These are phyloP conservation scores for Wilcoxina mikolae DNA, from an alignment of 495 filamentous ascomycete genomes.

Conservation along the genomic window DNA sequence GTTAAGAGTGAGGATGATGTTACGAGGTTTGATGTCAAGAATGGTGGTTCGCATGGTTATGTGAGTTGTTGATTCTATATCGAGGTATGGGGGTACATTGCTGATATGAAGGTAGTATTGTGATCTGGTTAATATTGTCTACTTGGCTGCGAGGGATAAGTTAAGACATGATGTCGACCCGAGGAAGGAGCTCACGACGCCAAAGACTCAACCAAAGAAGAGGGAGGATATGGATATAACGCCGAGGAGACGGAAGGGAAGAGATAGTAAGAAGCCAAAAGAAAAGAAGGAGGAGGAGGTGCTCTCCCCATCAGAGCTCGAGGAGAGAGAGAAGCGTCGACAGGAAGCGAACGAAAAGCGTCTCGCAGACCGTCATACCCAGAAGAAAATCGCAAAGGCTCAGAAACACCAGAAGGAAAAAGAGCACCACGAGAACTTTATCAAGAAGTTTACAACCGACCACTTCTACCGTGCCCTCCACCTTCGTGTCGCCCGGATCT, in stretches of 20 bases:
- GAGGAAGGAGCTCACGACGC: constrained; percentile 26
- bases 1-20: constrained; percentile 18
- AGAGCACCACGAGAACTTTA: constrained; percentile 29
- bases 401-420: constrained; percentile 19
- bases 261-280: background rate
- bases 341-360: constrained; percentile 12
- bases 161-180: constrained; percentile 27
- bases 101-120: constrained; percentile 39
- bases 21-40: background rate
- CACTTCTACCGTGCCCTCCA: constrained; percentile 33
- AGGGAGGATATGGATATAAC: background rate
- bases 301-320: constrained; percentile 5
- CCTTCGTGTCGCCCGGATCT: constrained; percentile 35
- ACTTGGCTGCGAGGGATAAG: constrained; percentile 30
- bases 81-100: too few species aligned
- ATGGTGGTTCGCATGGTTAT: constrained; percentile 26
- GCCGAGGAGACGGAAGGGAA: background rate
- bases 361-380: constrained; percentile 14
- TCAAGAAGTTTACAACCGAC: constrained; percentile 27
- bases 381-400: constrained; percentile 26
- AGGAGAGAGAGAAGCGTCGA: constrained; percentile 6
- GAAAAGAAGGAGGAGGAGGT: constrained; percentile 5
- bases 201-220: background rate
- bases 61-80: too few species aligned
- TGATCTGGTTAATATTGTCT: constrained; percentile 37